Evolutionary conservation across 2,329 filamentous ascomycete species (phyloP).

Genomic region (Thermothelomyces thermophilus): DNA sequence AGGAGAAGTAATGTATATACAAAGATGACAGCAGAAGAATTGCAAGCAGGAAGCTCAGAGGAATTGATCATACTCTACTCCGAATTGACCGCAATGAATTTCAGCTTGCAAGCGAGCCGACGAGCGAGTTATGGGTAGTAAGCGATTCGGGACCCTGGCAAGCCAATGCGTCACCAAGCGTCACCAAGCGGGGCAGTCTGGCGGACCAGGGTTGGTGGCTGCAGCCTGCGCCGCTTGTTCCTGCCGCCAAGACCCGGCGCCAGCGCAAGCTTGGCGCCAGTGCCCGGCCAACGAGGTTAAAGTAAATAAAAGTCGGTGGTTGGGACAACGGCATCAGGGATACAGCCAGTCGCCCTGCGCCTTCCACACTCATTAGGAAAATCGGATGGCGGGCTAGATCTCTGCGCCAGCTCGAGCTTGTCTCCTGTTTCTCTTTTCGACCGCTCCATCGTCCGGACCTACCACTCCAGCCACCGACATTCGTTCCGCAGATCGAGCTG

Average conservation of each 20-base stretch:
- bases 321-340: slow-evolving; percentile 22
- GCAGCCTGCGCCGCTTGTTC: slow-evolving; percentile 1
- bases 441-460: neutral
- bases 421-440: neutral
- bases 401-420: neutral
- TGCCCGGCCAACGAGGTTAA: slow-evolving; percentile 24
- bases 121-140: too few relatives aligned
- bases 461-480: slow-evolving; percentile 17
- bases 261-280: slow-evolving; percentile 7
- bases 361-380: slow-evolving; percentile 2
- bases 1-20: too few relatives aligned
- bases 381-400: slow-evolving; percentile 11
- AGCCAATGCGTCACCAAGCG: slow-evolving; percentile 7
- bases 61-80: too few relatives aligned
- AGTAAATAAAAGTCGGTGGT: slow-evolving; percentile 28
- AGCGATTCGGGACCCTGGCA: neutral
- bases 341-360: slow-evolving; percentile 3
- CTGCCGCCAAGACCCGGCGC: slow-evolving; percentile 9
- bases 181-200: slow-evolving; percentile 8
- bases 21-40: too few relatives aligned
- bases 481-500: slow-evolving; percentile 4
- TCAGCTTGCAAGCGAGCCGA: too few relatives aligned
- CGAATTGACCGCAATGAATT: too few relatives aligned
- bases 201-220: neutral
- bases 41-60: too few relatives aligned